Evolutionary conservation across 768 basidiomycete genomes (phyloP), one percentile per base, ranked within the genome.

Genomic region (Serendipita vermifera): DNA sequence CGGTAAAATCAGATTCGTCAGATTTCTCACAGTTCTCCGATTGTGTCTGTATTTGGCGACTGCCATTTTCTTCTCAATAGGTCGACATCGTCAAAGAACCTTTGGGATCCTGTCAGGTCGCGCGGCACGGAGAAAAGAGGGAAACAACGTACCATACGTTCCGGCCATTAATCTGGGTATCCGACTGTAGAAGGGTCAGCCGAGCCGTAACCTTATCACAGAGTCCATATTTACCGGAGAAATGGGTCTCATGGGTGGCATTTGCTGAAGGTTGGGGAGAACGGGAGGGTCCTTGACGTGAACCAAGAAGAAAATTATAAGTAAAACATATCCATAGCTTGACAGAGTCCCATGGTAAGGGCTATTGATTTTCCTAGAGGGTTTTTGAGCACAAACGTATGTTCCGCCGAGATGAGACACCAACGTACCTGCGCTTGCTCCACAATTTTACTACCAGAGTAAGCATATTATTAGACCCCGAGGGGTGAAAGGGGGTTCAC

Each of bases 391-490:
- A 29, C 59, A 38, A 61, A 17, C 14, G n/a, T n/a, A n/a, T n/a
- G n/a, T n/a, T n/a, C 22, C 31, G 48, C 41, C 26, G 54, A 36
- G 56, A 51, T 46, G 13, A 38, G 26, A 53, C 27, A 40, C 58
- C 35, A 54, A 62, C 72, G 33, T 56, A 86, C 87, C 93, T 79
- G 69, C 91, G 79, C 71, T 97, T 99, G 64, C 89, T 88, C 94
- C 94, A 99, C 20, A 99, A 91, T 76, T 99, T 99, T 65, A 99
- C 93, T 98, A 62, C n/a, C n/a, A n/a, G n/a, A n/a, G n/a, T 22
- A 61, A 41, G 32, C 3, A 22, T 24, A 38, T n/a, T n/a, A n/a
- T 33, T 35, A 33, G 33, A 32, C 29, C 33, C 33, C 7, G n/a
- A 38, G 13, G 3, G 11, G 15, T 15, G 24, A 22, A 9, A 26